These are phyloP conservation scores for Bremia lactucae DNA, from an alignment of 352 stramenopile species.

Conservation along the genomic window DNA sequence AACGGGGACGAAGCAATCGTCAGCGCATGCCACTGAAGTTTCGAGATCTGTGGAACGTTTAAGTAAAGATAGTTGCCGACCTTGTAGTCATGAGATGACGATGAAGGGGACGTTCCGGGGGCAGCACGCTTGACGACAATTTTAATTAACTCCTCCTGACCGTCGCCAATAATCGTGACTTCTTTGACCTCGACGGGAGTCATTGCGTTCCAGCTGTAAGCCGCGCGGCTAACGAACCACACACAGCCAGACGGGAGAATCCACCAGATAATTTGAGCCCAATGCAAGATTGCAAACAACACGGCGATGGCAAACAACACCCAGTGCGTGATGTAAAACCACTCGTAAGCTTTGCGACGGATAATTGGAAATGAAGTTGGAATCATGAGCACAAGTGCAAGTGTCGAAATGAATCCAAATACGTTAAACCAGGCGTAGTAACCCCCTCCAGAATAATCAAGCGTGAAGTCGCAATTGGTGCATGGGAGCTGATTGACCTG, in stretches of 20 bases:
- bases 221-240: slow-evolving; percentile 42
- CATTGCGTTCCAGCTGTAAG: slow-evolving; percentile 34
- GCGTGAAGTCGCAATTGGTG: slow-evolving; percentile 34
- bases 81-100: slow-evolving; percentile 32
- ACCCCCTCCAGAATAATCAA: slow-evolving; percentile 26
- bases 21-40: slow-evolving; percentile 47
- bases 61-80: slow-evolving; percentile 47
- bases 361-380: slow-evolving; percentile 41
- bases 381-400: slow-evolving; percentile 44
- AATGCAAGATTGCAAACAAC: slow-evolving; percentile 47
- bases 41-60: slow-evolving; percentile 40
- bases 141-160: slow-evolving; percentile 32
- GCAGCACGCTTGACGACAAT: slow-evolving; percentile 32
- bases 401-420: slow-evolving; percentile 37
- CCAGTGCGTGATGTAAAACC: slow-evolving; percentile 54
- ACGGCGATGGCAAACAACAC: slow-evolving; percentile 42
- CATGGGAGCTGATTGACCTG: slow-evolving; percentile 38
- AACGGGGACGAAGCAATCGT: slow-evolving; percentile 46
- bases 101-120: slow-evolving; percentile 20
- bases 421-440: slow-evolving; percentile 61
- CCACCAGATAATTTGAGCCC: slow-evolving; percentile 50
- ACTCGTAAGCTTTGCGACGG: slow-evolving; percentile 41
- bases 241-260: slow-evolving; percentile 36
- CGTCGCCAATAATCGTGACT: slow-evolving; percentile 21
- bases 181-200: slow-evolving; percentile 28